Evolutionary conservation across 2,329 filamentous ascomycete genomes (phyloP).

Genomic region (Colletotrichum phormii): DNA sequence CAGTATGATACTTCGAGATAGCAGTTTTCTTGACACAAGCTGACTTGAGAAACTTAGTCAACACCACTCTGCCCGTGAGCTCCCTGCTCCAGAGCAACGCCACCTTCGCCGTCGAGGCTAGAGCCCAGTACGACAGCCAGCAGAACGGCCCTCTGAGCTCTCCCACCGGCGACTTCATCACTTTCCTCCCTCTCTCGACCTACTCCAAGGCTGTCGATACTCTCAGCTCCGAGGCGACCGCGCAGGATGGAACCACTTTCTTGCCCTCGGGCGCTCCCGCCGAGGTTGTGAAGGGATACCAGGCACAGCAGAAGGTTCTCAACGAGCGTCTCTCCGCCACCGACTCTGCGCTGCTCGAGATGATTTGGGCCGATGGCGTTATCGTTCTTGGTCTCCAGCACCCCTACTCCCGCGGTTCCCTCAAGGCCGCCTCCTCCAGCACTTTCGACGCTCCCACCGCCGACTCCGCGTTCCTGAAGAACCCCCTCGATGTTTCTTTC

Average conservation of each 20-base stretch:
- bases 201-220: conserved; percentile 41
- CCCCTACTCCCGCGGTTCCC: conserved; percentile 53
- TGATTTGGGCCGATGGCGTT: conserved; percentile 47
- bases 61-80: conserved; percentile 21
- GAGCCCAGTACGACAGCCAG: conserved; percentile 44
- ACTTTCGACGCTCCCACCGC: conserved; percentile 49
- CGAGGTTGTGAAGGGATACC: conserved; percentile 52
- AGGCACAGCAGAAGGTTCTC: conserved; percentile 47
- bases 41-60: conserved; percentile 13
- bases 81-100: conserved; percentile 45
- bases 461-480: conserved; percentile 52
- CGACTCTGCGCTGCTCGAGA: conserved; percentile 43
- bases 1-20: background rate
- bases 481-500: conserved; percentile 51
- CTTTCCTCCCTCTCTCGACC: conserved; percentile 40
- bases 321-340: conserved; percentile 44
- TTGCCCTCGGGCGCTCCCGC: conserved; percentile 48
- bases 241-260: conserved; percentile 48
- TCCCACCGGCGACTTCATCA: conserved; percentile 39
- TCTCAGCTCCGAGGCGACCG: conserved; percentile 44
- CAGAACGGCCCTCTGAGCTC: conserved; percentile 46
- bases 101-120: conserved; percentile 47
- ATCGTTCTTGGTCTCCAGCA: conserved; percentile 49
- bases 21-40: background rate
- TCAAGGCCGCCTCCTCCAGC: conserved; percentile 50